Base-by-base conservation (phyloP, 2,329 filamentous ascomycete species). In the Cadophora sp. region DNA sequence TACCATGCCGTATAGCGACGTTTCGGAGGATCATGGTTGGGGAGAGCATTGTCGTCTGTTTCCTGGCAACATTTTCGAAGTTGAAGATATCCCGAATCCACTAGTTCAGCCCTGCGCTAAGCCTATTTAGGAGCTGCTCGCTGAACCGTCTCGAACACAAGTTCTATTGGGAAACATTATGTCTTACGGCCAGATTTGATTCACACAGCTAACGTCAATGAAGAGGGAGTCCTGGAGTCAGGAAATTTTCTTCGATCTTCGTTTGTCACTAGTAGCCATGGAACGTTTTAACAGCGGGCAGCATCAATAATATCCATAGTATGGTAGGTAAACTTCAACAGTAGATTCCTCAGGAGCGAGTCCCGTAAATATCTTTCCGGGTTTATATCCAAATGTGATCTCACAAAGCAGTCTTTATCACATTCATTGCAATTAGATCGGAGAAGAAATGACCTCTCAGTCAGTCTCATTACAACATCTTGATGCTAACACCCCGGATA, bases 21-120 rank as follows among this genome's bases (percentile, higher is more conserved):
- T 83, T 87, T 81, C 86, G 83, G 73, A 86, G 74, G 75, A 88
- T 87, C 87, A 89, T 89, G 79, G 76, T 71, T 75, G 62, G 34
- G 37, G 53, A 66, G 37, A 27, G 46, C 48, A 31, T 27, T 69
- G 66, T 73, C 24, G 69, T 71, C 48, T 65, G 64, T 58, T 65
- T n/a, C 58, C 56, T 43, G 19, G 53, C 27, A 73, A 72, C 68
- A 73, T 76, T 77, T 77, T 75, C 69, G 74, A 72, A 63, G 67
- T 70, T 68, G 65, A 72, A 58, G 63, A 68, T 69, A 66, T 70
- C 60, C 40, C 69, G 71, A 22, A 31, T 31, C 70, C 69, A 69
- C 68, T 71, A 59, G 46, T 46, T 46, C 43, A 19, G 29, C 43
- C 34, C 22, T 24, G 40, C 31, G 66, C 71, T 68, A 71, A 62